phyloP scores from a whole-genome alignment of 441 rosid species.

The Gossypium davidsonii region DNA sequence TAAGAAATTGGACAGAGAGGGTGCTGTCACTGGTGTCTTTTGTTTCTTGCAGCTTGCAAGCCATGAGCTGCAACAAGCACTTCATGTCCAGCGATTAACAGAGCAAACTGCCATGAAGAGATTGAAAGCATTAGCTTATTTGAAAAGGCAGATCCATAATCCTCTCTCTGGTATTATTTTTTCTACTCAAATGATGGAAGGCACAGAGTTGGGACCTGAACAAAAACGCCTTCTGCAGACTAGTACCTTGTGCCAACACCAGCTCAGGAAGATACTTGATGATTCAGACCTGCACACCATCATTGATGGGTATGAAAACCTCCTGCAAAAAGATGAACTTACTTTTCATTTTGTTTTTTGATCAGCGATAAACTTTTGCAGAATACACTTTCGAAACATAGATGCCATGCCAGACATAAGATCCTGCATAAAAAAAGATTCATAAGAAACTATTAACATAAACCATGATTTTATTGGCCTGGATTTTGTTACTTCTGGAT shows the following conservation, averaged over 20 bases:
- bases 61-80: conserved; percentile 81
- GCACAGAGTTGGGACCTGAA: conserved; percentile 58
- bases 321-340: not conserved
- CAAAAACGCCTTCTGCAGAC: conserved; percentile 60
- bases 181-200: conserved; percentile 67
- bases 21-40: conserved; percentile 68
- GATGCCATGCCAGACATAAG: conserved; percentile 1
- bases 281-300: conserved; percentile 80
- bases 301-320: conserved; percentile 60
- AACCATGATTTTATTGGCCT: not conserved
- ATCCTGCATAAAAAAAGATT: not conserved
- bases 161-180: conserved; percentile 76
- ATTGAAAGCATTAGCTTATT: conserved; percentile 63
- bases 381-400: not conserved
- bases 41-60: conserved; percentile 96
- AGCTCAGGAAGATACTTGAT: conserved; percentile 71
- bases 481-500: not conserved
- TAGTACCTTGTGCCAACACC: conserved; percentile 72
- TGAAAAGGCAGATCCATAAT: conserved; percentile 68
- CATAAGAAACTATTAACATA: not conserved
- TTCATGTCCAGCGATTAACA: conserved; percentile 72
- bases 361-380: not conserved
- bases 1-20: conserved; percentile 78
- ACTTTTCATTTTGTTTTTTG: not conserved
- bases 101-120: conserved; percentile 74